A percentile compares a stretch with the other conserved stretches of the same genome.
Conservation (phyloP, 2,329 filamentous ascomycete genomes). For the Aspergillus sp. region DNA sequence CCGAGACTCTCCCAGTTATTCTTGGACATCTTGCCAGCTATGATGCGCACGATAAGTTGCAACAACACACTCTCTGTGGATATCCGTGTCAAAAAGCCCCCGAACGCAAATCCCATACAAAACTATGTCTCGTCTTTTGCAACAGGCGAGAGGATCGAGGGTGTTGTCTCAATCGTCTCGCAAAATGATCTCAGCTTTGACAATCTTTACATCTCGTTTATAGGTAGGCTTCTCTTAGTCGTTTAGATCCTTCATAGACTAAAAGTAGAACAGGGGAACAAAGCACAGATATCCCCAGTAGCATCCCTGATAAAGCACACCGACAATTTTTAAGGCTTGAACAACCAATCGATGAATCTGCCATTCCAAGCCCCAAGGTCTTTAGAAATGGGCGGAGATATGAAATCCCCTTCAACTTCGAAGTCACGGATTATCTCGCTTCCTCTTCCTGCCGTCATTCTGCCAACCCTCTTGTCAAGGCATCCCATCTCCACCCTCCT, state of each 20-base stretch:
- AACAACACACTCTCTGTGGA: background rate
- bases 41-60: background rate
- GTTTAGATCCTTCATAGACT: background rate
- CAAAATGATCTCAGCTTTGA: slow-evolving; percentile 7
- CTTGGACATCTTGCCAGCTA: background rate
- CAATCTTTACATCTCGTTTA: slow-evolving; percentile 7
- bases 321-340: slow-evolving; percentile 10
- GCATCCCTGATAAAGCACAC: slow-evolving; percentile 1
- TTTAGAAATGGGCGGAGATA: slow-evolving; percentile 4
- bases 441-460: slow-evolving; percentile 7
- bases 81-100: background rate
- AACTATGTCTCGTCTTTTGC: slow-evolving; percentile 5
- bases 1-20: background rate
- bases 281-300: slow-evolving; percentile 4
- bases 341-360: background rate
- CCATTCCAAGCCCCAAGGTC: slow-evolving; percentile 1
- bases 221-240: background rate
- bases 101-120: background rate
- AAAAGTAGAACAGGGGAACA: slow-evolving; percentile 9
- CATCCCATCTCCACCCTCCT: slow-evolving; percentile 16
- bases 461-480: slow-evolving; percentile 6
- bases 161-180: slow-evolving; percentile 1
- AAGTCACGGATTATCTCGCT: slow-evolving; percentile 12
- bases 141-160: slow-evolving; percentile 12
- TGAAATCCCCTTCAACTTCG: slow-evolving; percentile 7